These are phyloP conservation scores for Cercospora zeina DNA, from an alignment of 2,329 filamentous ascomycete species.

Conservation along the genomic window DNA sequence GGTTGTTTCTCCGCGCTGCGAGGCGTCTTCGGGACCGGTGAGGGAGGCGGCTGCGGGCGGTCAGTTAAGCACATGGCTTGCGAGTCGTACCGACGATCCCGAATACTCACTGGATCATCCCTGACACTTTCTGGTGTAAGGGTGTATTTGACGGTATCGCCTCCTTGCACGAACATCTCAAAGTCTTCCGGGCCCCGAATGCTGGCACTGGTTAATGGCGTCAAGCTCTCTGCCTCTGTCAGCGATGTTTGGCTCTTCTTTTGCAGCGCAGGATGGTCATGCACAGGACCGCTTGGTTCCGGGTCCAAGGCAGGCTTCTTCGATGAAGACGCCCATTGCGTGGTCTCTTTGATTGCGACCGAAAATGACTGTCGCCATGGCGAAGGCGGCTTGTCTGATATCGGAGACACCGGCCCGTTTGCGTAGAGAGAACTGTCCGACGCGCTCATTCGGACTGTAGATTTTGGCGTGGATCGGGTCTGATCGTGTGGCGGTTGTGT, in stretches of 20 bases:
- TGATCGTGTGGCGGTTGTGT: constrained; percentile 12
- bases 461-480: constrained; percentile 13
- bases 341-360: constrained; percentile 24
- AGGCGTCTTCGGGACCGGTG: constrained; percentile 20
- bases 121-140: constrained; percentile 52
- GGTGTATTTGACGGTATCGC: constrained; percentile 54
- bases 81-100: background rate
- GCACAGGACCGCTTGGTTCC: constrained; percentile 24
- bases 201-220: constrained; percentile 37
- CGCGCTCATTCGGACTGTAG: constrained; percentile 11
- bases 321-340: constrained; percentile 19
- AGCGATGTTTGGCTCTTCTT: constrained; percentile 25
- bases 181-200: constrained; percentile 47
- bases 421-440: constrained; percentile 6
- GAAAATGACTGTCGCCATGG: constrained; percentile 28
- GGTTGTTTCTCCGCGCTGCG: constrained; percentile 22
- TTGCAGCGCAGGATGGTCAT: constrained; percentile 35
- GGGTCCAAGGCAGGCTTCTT: constrained; percentile 21
- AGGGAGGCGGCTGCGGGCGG: constrained; percentile 17
- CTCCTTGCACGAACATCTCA: constrained; percentile 50
- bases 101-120: constrained; percentile 46
- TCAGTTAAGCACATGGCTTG: constrained; percentile 11
- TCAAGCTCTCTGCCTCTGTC: constrained; percentile 18
- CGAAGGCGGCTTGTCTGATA: constrained; percentile 23
- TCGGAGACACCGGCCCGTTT: constrained; percentile 12